Evolutionary conservation across 2,329 filamentous ascomycete genomes (phyloP).

Genomic region (Aureobasidium namibiae): DNA sequence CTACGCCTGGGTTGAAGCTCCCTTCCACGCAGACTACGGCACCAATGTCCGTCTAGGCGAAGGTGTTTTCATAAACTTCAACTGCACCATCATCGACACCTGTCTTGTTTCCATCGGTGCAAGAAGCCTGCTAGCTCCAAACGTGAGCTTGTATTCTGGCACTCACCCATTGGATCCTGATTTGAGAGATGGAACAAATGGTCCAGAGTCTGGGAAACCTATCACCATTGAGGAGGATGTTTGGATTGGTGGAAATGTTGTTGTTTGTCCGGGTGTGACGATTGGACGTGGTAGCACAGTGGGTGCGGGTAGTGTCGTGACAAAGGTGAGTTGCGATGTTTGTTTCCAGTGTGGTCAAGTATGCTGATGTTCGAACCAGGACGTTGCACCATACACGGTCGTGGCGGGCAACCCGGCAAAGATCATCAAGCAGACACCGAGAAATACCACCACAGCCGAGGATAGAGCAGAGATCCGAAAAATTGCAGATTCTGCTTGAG

Average conservation of each 20-base stretch:
- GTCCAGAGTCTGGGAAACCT: conserved; percentile 65
- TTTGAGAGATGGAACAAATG: conserved; percentile 63
- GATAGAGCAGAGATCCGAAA: conserved; percentile 15
- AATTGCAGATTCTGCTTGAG: conserved; percentile 13
- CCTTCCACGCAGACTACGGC: conserved; percentile 69
- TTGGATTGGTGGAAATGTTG: conserved; percentile 67
- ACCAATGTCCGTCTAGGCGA: conserved; percentile 63
- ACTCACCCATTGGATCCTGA: conserved; percentile 70
- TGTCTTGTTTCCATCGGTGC: conserved; percentile 66
- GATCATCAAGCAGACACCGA: conserved; percentile 14
- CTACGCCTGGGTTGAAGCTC: conserved; percentile 61
- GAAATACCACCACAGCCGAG: conserved; percentile 15
- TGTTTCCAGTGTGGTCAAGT: neutral
- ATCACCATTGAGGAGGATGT: conserved; percentile 74
- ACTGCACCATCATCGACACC: conserved; percentile 70
- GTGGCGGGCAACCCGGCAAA: conserved; percentile 55
- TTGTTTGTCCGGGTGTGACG: conserved; percentile 68
- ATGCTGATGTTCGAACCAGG: conserved; percentile 22
- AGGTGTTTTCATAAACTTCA: conserved; percentile 67
- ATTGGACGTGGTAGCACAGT: conserved; percentile 67
- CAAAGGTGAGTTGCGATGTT: conserved; percentile 41
- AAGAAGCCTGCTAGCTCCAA: conserved; percentile 70
- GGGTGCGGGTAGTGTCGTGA: conserved; percentile 77
- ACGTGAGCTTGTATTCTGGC: conserved; percentile 66
- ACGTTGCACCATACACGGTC: conserved; percentile 55